Evolutionary conservation across 371 early-diverging fungal genomes (phyloP), one percentile per base, ranked within the genome.

Genomic region (Nematocida sp.): DNA sequence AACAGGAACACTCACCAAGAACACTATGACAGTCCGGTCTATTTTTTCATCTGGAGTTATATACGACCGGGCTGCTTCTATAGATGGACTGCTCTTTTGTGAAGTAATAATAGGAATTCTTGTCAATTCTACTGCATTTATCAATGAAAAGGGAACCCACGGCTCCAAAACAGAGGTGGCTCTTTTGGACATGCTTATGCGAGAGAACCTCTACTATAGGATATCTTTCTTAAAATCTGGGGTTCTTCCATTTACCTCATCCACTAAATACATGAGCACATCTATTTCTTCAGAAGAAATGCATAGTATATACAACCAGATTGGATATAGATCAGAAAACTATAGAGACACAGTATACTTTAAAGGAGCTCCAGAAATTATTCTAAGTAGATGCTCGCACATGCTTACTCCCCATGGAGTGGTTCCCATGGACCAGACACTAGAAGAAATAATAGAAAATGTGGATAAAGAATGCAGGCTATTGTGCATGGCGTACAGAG

Each of bases 1-100:
- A 85, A 96, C 96, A 4, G 96, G 96, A 53, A 95, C 96, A 36
- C 86, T 95, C 79, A 95, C 96, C n/a, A 93, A 93, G 36, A 93
- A 93, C 83, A 90, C 91, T 80, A 94, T 94, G 95, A 88, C n/a
- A 4, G 66, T 67, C 18, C 16, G 25, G 26, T 18, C n/a, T 3
- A 38, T 67, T 18, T 28, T 39, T 28, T 9, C 23, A 18, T 5
- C 3, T 11, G 36, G 66, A 9, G 20, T 9, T 5, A 13, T 65
- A 55, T n/a, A 18, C 11, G 26, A 9, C 18, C 9, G 7, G 25
- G 20, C 4, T 5, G 39, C 66, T 5, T 3, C 7, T n/a, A 35
- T 13, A 63, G 20, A 3, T 7, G 13, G 18, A 11, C 7, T 11
- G 13, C 7, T 60, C 40, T 16, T 60, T 33, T 11, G 9, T 4